These are phyloP conservation scores for Fraxinus baroniana DNA, from an alignment of 305 asterid species.

Conservation along the genomic window DNA sequence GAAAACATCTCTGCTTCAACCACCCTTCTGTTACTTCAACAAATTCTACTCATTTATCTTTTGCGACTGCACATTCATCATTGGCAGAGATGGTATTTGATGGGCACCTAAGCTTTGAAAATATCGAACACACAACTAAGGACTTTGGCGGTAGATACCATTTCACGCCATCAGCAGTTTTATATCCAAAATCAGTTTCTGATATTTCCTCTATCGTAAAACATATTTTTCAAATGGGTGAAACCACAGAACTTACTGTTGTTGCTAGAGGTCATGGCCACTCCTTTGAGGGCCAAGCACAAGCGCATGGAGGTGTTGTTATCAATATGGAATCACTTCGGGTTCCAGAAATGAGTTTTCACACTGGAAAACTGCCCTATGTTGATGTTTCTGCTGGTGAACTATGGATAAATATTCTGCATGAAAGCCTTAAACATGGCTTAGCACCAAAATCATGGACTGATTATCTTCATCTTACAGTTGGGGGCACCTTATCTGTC, in stretches of 20 bases:
- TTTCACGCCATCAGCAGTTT: conserved; percentile 63
- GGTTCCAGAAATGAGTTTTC: conserved; percentile 45
- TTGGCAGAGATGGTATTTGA: conserved; percentile 43
- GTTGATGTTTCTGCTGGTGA: conserved; percentile 89
- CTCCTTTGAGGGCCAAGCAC: conserved; percentile 84
- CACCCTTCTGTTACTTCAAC: conserved; percentile 25
- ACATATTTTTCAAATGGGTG: conserved; percentile 45
- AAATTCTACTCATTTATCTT: conserved; percentile 16
- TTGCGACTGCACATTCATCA: conserved; percentile 36
- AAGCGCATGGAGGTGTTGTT: conserved; percentile 65
- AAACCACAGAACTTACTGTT: conserved; percentile 54
- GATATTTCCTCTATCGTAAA: conserved; percentile 59
- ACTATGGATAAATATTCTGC: conserved; percentile 83
- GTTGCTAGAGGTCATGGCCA: conserved; percentile 92
- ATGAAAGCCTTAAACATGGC: conserved; percentile 71
- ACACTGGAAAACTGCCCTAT: conserved; percentile 47
- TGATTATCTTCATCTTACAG: conserved; percentile 86
- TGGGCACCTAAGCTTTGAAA: conserved; percentile 52
- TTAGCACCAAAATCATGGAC: conserved; percentile 94
- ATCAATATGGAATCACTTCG: conserved; percentile 68
- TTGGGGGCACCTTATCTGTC: conserved; percentile 91
- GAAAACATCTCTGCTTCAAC: conserved; percentile 37
- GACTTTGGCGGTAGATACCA: conserved; percentile 76
- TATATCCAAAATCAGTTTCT: conserved; percentile 69
- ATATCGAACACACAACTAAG: conserved; percentile 52